Percentiles rank a stretch among this genome's conserved stretches.
Conservation (phyloP, 768 basidiomycete genomes). For the Termitomyces sp. region DNA sequence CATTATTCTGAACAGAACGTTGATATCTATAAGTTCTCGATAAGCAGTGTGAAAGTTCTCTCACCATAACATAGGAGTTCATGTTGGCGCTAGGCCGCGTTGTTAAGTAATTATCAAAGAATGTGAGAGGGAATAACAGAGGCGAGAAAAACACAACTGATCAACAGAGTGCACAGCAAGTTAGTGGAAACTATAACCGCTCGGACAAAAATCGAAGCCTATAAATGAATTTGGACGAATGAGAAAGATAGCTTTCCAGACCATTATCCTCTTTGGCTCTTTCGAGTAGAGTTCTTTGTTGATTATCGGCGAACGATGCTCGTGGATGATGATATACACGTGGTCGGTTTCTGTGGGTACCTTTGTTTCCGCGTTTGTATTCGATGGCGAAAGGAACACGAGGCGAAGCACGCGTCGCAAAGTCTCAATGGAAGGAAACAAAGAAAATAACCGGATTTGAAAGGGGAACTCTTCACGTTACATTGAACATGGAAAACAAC, state of each 20-base stretch:
- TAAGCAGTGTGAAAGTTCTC: not conserved
- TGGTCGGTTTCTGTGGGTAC: conserved; percentile 4
- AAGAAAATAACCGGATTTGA: not conserved
- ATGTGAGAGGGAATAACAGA: conserved; percentile 1
- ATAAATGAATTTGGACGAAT: conserved; percentile 6
- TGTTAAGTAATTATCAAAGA: conserved; percentile 5
- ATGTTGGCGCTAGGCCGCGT: conserved; percentile 13
- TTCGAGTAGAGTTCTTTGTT: conserved; percentile 5
- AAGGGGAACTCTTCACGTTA: not conserved
- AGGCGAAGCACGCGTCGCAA: not conserved
- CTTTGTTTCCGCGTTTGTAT: not conserved
- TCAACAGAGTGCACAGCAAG: conserved; percentile 15
- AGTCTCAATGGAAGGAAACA: not conserved
- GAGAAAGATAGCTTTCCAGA: not conserved
- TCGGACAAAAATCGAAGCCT: not conserved
- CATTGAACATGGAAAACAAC: not conserved
- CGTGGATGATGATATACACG: not conserved
- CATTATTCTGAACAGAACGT: not conserved
- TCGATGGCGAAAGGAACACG: not conserved
- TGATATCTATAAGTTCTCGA: not conserved
- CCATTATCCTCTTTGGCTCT: conserved; percentile 11
- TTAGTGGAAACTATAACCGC: not conserved
- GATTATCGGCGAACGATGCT: conserved; percentile 6
- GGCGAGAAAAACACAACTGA: conserved; percentile 7
- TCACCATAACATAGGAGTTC: conserved; percentile 13